A percentile compares a stretch with the other conserved stretches of the same genome.
Conservation (phyloP, 768 basidiomycete genomes). For the Phylloporus scabripes region DNA sequence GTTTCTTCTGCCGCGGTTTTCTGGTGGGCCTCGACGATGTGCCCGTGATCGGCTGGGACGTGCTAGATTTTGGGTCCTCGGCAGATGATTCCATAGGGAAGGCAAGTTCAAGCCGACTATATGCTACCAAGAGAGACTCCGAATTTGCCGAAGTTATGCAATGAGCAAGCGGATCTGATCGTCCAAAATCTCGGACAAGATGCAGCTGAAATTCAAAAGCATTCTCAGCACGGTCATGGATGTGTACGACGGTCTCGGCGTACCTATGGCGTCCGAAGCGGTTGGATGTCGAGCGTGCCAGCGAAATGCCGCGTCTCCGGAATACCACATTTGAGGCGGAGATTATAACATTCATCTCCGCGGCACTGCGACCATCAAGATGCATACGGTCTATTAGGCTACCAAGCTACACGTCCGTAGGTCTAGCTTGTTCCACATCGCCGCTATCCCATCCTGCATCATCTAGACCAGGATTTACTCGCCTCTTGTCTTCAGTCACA, state of each 20-base stretch:
- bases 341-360: conserved; percentile 20
- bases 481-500: conserved; percentile 67
- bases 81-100: conserved; percentile 47
- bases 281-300: conserved; percentile 15
- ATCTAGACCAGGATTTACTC: conserved; percentile 64
- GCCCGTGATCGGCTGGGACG: conserved; percentile 38
- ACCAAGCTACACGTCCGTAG: conserved; percentile 10
- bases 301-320: conserved; percentile 27
- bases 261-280: conserved; percentile 13
- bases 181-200: conserved; percentile 3
- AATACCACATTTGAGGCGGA: conserved; percentile 20
- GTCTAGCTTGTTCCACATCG: conserved; percentile 18
- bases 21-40: conserved; percentile 35
- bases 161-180: conserved; percentile 10
- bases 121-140: conserved; percentile 20
- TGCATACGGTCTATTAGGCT: neutral
- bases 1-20: conserved; percentile 53
- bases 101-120: conserved; percentile 21
- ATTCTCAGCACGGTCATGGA: conserved; percentile 12
- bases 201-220: conserved; percentile 5
- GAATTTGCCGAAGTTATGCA: conserved; percentile 29
- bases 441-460: conserved; percentile 26
- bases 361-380: conserved; percentile 2
- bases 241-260: conserved; percentile 8
- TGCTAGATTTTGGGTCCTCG: conserved; percentile 39